A percentile compares a stretch with the other conserved stretches of the same genome.
Evolutionary conservation across 2,329 filamentous ascomycete species (phyloP).

Genomic region (Epichloe uncinata): DNA sequence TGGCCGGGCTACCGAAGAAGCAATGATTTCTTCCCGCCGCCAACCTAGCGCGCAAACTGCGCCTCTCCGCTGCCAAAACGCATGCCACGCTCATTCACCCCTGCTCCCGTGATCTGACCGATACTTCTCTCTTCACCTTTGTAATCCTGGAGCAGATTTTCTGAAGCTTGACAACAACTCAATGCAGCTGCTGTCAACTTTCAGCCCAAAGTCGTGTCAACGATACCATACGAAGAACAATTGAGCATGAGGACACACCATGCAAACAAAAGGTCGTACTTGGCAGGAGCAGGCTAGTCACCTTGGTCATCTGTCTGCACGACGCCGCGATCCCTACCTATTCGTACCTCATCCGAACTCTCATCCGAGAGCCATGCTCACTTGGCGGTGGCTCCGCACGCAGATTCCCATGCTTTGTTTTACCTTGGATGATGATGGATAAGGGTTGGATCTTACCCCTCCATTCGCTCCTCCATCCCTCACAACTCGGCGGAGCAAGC

Average conservation of each 20-base stretch:
- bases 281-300: neutral
- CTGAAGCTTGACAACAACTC: neutral
- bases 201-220: neutral
- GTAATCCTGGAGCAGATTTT: neutral
- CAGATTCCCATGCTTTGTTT: neutral
- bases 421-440: neutral
- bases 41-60: neutral
- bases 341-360: no score
- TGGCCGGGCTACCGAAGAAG: neutral
- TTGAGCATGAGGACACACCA: neutral
- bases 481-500: constrained; percentile 1
- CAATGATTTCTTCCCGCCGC: neutral
- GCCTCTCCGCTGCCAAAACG: neutral
- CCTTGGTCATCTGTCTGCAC: neutral
- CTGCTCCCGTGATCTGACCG: neutral
- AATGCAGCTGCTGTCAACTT: neutral
- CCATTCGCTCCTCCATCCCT: constrained; percentile 1
- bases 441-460: neutral
- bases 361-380: neutral
- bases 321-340: neutral
- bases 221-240: no score
- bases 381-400: neutral
- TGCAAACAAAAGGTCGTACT: neutral
- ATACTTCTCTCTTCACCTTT: neutral
- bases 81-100: neutral